A percentile compares a stretch with the other conserved stretches of the same genome.
Conservation (phyloP, 768 basidiomycete genomes). For the Tylopilus rubrobrunneus region DNA sequence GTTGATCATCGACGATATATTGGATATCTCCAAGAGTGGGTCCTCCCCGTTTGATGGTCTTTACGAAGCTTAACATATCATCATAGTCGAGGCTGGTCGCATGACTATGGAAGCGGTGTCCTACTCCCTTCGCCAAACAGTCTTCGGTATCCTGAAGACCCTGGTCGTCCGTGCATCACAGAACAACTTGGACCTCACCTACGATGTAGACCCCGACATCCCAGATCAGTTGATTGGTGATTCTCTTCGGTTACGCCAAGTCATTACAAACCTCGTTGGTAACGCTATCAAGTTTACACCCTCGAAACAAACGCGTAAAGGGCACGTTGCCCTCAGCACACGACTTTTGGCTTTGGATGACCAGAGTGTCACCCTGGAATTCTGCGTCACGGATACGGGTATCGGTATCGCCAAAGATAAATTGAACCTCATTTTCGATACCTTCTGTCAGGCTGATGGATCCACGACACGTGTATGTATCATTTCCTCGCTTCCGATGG, state of each 20-base stretch:
- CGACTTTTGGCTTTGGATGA: slow-evolving; percentile 76
- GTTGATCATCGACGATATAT: slow-evolving; percentile 97
- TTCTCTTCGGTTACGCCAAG: slow-evolving; percentile 88
- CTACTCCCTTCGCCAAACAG: slow-evolving; percentile 94
- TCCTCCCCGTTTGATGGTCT: slow-evolving; percentile 15
- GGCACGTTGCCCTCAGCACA: slow-evolving; percentile 87
- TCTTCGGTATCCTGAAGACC: slow-evolving; percentile 97
- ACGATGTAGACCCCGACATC: slow-evolving; percentile 92
- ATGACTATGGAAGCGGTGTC: slow-evolving; percentile 99
- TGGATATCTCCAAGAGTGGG: slow-evolving; percentile 99
- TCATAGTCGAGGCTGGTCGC: slow-evolving; percentile 90
- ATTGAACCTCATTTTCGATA: slow-evolving; percentile 95
- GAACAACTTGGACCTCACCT: slow-evolving; percentile 93
- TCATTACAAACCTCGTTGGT: slow-evolving; percentile 92
- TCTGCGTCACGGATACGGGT: slow-evolving; percentile 96
- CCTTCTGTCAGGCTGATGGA: slow-evolving; percentile 98
- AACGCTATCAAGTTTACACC: slow-evolving; percentile 99
- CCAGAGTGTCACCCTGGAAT: slow-evolving; percentile 85
- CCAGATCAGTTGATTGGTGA: slow-evolving; percentile 98
- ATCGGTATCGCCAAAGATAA: slow-evolving; percentile 99
- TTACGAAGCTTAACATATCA: slow-evolving; percentile 9
- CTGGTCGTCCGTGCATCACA: slow-evolving; percentile 96
- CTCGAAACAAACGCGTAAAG: slow-evolving; percentile 69
- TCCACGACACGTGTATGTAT: slow-evolving; percentile 78
- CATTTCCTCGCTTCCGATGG: slow-evolving; percentile 7